Evolutionary conservation across 2,329 filamentous ascomycete species (phyloP).

Genomic region (Plenodomus biglobosus): DNA sequence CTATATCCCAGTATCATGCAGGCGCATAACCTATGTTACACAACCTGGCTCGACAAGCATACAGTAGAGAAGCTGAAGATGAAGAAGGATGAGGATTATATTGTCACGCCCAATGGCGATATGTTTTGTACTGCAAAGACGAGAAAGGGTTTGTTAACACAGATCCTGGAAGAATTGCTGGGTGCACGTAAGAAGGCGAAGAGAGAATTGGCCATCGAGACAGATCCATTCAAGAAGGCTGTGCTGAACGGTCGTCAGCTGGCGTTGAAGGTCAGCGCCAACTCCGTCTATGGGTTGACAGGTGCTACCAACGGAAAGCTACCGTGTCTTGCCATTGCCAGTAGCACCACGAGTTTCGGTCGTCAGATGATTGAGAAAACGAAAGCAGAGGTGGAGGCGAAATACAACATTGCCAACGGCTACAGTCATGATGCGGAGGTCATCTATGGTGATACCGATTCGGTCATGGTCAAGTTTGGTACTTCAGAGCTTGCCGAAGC

Average conservation of each 20-base stretch:
- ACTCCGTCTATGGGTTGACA: constrained; percentile 96
- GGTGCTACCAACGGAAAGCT: constrained; percentile 95
- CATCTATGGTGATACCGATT: constrained; percentile 98
- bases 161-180: constrained; percentile 93
- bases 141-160: constrained; percentile 86
- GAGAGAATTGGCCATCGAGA: constrained; percentile 82
- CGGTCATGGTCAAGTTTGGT: constrained; percentile 99
- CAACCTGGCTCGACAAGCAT: constrained; percentile 79
- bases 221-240: constrained; percentile 95
- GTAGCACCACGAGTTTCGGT: constrained; percentile 94
- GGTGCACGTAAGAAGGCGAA: constrained; percentile 94
- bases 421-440: constrained; percentile 94
- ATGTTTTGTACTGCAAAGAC: constrained; percentile 86
- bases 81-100: constrained; percentile 91
- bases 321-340: constrained; percentile 91
- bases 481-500: constrained; percentile 81
- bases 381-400: constrained; percentile 88
- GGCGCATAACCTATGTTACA: constrained; percentile 97
- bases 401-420: constrained; percentile 89
- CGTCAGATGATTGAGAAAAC: constrained; percentile 99
- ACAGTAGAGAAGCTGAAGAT: constrained; percentile 74
- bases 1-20: constrained; percentile 99
- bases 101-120: constrained; percentile 92
- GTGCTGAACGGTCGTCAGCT: constrained; percentile 96
- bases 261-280: constrained; percentile 93